Evolutionary conservation across 495 filamentous ascomycete genomes (phyloP), one percentile per base, ranked within the genome.

Genomic region (Xylaria venustula): DNA sequence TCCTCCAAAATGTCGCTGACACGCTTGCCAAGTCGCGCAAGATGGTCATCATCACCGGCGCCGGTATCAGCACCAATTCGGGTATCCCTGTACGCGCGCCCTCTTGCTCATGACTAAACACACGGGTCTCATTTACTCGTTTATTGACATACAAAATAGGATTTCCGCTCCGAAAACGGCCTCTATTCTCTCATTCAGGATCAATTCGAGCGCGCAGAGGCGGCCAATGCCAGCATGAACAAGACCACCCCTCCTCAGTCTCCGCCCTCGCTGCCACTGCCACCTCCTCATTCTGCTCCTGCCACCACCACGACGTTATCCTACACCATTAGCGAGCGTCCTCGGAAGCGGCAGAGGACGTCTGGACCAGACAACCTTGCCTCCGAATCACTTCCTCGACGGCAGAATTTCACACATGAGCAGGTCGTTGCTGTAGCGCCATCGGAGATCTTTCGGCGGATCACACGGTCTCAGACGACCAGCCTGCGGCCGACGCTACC

Each of bases 1-100:
- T 83, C 49, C 77, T 88, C 25, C 85, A 88, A 58, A 71, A 81
- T 20, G 83, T 90, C 57, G 87, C 87, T 54, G 79, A 87, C 63
- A 66, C 76, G 0, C 71, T 90, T 37, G 81, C 77, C 52, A 83
- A 85, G 60, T 79, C 87, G 3, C 79, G 79, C 54, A 89, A 87
- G 57, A 76, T 87, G 7, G 80, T 90, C 28, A 82, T 90, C 8
- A 75, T 90, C 22, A 89, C 87, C 0, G 87, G 87, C 32, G 87
- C 87, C 47, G 87, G 87, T 25, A 90, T 90, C 53, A 88, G 85
- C 63, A 90, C 87, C 45, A 90, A 88, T 67, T 88, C 84, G 58
- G 87, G 87, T 37, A 89, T 90, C 60, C 87, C 87, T 15, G 87
- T 89, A 74, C 65, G 84, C 6, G 36, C 56, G 7, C 2, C 30